phyloP scores from a whole-genome alignment of 2,329 filamentous ascomycete species.

The Xylaria sp. region DNA sequence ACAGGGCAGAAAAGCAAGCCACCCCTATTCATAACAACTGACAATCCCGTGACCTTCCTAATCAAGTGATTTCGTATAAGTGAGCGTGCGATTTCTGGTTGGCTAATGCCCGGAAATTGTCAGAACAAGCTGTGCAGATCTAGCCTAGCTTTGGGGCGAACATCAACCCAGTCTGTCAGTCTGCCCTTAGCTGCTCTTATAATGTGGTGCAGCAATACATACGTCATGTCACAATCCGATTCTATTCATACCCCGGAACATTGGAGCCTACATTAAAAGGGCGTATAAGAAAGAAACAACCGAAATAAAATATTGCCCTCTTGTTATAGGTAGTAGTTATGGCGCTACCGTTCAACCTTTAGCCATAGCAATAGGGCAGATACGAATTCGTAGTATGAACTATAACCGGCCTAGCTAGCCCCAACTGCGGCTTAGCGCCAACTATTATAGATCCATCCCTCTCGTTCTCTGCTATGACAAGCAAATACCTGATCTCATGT shows the following conservation, averaged over 20 bases:
- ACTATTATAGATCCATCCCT: too few relatives aligned
- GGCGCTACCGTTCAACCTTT: too few relatives aligned
- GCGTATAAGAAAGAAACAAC: too few relatives aligned
- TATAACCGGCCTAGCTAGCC: too few relatives aligned
- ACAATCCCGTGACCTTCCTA: constrained; percentile 5
- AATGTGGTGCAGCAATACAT: neutral
- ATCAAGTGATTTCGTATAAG: constrained; percentile 12
- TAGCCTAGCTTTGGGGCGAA: constrained; percentile 1
- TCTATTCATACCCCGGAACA: neutral
- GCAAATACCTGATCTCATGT: too few relatives aligned
- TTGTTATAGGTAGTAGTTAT: too few relatives aligned
- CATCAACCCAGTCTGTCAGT: neutral
- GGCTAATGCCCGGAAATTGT: constrained; percentile 6
- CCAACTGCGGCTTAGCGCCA: too few relatives aligned
- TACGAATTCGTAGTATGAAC: too few relatives aligned
- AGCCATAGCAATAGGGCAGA: too few relatives aligned
- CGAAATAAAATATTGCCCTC: too few relatives aligned
- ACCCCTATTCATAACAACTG: neutral
- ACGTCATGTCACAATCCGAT: neutral
- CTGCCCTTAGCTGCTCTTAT: neutral
- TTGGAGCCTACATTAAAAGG: neutral
- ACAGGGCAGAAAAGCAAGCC: neutral
- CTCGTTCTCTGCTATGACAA: too few relatives aligned
- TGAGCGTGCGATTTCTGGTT: constrained; percentile 20
- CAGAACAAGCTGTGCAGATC: neutral